A percentile compares a stretch with the other conserved stretches of the same genome.
These are phyloP conservation scores for Didymella pomorum DNA, from an alignment of 2,329 filamentous ascomycete species.

Conservation along the genomic window DNA sequence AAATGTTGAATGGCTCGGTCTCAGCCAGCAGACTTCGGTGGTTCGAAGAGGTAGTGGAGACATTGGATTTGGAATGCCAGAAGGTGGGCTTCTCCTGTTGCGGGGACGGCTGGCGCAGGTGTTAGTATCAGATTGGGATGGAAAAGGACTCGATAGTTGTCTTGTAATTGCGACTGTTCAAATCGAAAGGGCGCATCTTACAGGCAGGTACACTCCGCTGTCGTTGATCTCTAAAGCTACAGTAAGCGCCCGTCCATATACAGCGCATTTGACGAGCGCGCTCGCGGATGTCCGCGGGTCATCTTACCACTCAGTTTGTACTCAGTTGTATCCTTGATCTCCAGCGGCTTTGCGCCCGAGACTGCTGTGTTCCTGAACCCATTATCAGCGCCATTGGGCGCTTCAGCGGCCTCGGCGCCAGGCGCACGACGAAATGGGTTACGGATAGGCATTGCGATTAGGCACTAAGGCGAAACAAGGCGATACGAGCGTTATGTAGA, in stretches of 20 bases:
- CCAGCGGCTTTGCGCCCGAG: constrained; percentile 51
- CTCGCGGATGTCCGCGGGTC: constrained; percentile 8
- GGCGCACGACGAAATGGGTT: constrained; percentile 52
- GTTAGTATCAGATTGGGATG: constrained; percentile 27
- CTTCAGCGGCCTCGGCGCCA: constrained; percentile 44
- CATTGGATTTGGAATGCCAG: constrained; percentile 67
- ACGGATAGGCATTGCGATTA: constrained; percentile 50
- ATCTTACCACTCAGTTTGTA: constrained; percentile 62
- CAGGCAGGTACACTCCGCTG: constrained; percentile 91
- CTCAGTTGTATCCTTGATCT: constrained; percentile 57
- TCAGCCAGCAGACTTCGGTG: constrained; percentile 75
- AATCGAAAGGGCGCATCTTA: constrained; percentile 57
- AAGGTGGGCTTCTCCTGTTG: constrained; percentile 83
- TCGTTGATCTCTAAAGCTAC: constrained; percentile 82
- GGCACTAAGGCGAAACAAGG: constrained; percentile 24
- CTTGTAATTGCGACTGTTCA: constrained; percentile 5
- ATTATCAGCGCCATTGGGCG: constrained; percentile 43
- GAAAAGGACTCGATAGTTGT: constrained; percentile 1
- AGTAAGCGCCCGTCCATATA: constrained; percentile 37
- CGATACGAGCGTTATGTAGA: constrained; percentile 28
- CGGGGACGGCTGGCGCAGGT: constrained; percentile 70
- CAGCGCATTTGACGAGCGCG: constrained; percentile 2
- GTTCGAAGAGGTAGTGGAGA: constrained; percentile 62
- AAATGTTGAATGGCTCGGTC: constrained; percentile 94
- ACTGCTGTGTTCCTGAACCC: constrained; percentile 47